A percentile compares a stretch with the other conserved stretches of the same genome.
Evolutionary conservation across 768 basidiomycete species (phyloP).

Genomic region (Arthromyces matolae): DNA sequence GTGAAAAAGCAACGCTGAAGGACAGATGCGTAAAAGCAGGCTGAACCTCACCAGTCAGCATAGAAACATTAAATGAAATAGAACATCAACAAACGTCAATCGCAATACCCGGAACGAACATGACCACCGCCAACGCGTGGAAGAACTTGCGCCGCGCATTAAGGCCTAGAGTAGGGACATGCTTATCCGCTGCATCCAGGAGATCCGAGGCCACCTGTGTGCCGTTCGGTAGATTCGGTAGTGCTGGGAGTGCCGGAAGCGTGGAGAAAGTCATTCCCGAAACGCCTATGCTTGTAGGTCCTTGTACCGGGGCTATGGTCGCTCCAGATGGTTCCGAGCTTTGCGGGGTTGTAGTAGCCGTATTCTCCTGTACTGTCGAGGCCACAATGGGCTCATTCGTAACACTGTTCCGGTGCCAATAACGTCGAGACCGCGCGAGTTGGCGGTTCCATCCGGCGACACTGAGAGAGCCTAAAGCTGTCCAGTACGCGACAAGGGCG

Average conservation of each 20-base stretch:
- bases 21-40: constrained; percentile 95
- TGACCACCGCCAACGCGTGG: constrained; percentile 90
- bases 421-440: constrained; percentile 70
- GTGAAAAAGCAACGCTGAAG: constrained; percentile 91
- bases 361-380: constrained; percentile 22
- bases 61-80: constrained; percentile 7
- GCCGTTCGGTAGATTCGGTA: constrained; percentile 42
- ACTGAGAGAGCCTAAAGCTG: constrained; percentile 68
- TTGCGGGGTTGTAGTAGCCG: constrained; percentile 1
- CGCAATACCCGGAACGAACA: constrained; percentile 94
- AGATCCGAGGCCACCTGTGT: constrained; percentile 59
- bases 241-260: constrained; percentile 47
- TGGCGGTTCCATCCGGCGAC: constrained; percentile 96
- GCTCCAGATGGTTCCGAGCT: constrained; percentile 4
- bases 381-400: constrained; percentile 33
- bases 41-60: constrained; percentile 38
- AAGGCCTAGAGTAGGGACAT: constrained; percentile 82
- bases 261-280: constrained; percentile 43
- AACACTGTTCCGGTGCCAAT: constrained; percentile 45
- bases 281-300: constrained; percentile 12
- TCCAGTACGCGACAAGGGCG: constrained; percentile 84
- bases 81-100: constrained; percentile 70
- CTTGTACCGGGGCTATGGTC: constrained; percentile 4
- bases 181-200: constrained; percentile 85
- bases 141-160: constrained; percentile 97